These are phyloP conservation scores for Pyricularia pennisetigena DNA, from an alignment of 2,329 filamentous ascomycete genomes.

Conservation along the genomic window DNA sequence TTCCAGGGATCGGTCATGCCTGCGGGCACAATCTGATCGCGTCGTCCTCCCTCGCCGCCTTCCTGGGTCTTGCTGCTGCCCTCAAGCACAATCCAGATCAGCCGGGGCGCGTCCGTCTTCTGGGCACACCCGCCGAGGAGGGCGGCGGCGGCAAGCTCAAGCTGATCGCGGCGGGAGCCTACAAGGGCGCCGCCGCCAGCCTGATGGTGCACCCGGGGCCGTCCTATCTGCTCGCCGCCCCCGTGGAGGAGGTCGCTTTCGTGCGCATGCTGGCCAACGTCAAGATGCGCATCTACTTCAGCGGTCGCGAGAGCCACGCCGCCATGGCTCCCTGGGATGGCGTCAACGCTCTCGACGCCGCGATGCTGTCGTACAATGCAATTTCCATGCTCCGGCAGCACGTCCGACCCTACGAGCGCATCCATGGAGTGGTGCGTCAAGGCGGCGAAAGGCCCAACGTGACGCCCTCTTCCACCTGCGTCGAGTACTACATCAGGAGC, in stretches of 20 bases:
- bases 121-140: slow-evolving; percentile 35
- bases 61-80: slow-evolving; percentile 19
- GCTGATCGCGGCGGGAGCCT: slow-evolving; percentile 31
- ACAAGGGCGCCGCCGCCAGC: slow-evolving; percentile 22
- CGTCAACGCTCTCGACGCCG: slow-evolving; percentile 36
- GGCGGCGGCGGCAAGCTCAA: slow-evolving; percentile 32
- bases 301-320: slow-evolving; percentile 32
- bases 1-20: slow-evolving; percentile 27
- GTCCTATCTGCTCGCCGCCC: background rate
- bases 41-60: slow-evolving; percentile 23
- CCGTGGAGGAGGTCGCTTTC: slow-evolving; percentile 10
- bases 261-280: slow-evolving; percentile 12
- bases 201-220: slow-evolving; percentile 29
- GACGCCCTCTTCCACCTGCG: slow-evolving; percentile 26
- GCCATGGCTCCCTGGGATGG: slow-evolving; percentile 35
- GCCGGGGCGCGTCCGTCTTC: slow-evolving; percentile 16
- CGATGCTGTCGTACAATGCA: slow-evolving; percentile 24
- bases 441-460: slow-evolving; percentile 25
- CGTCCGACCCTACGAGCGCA: slow-evolving; percentile 32
- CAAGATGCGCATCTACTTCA: slow-evolving; percentile 23
- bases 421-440: slow-evolving; percentile 37
- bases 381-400: slow-evolving; percentile 36
- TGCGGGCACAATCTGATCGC: slow-evolving; percentile 34
- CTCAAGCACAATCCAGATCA: slow-evolving; percentile 11
- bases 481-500: slow-evolving; percentile 33